phyloP scores from a whole-genome alignment of 352 stramenopile genomes.

The Globisporangium viniferum region DNA sequence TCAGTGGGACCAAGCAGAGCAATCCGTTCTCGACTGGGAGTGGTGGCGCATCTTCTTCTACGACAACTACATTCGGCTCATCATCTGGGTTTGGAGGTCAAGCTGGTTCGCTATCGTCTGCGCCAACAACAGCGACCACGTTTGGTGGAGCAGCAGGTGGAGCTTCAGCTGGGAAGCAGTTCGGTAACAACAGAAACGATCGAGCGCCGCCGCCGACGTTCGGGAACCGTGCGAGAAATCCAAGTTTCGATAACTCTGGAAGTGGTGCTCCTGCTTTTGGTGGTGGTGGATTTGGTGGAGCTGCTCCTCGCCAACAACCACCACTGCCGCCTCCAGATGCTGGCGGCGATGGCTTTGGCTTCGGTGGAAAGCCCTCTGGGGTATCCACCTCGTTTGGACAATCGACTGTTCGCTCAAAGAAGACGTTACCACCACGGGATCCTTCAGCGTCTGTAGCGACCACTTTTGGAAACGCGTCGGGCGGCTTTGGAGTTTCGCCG shows the following conservation, averaged over 20 bases:
- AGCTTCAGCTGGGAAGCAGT: not conserved
- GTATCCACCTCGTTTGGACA: constrained; percentile 18
- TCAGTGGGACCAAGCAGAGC: constrained; percentile 1
- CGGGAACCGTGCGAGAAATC: constrained; percentile 7
- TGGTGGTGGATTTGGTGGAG: constrained; percentile 3
- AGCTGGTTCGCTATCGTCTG: not conserved
- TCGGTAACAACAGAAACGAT: not conserved
- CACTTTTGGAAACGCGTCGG: constrained; percentile 9
- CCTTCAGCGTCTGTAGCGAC: constrained; percentile 3
- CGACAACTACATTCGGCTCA: constrained; percentile 1
- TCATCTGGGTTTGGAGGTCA: constrained; percentile 2
- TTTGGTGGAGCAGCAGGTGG: constrained; percentile 10
- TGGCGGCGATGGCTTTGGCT: constrained; percentile 15
- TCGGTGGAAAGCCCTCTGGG: constrained; percentile 5
- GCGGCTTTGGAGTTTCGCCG: constrained; percentile 1
- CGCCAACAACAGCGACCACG: not conserved
- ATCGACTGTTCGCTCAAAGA: constrained; percentile 16
- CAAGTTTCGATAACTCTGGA: constrained; percentile 4
- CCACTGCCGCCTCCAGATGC: constrained; percentile 1
- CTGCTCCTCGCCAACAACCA: not conserved
- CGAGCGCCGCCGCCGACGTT: constrained; percentile 4
- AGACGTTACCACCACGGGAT: constrained; percentile 2
- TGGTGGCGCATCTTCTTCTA: not conserved
- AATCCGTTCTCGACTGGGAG: constrained; percentile 16
- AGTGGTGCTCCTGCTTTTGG: not conserved